Evolutionary conservation across 2,329 filamentous ascomycete species (phyloP), one percentile per base, ranked within the genome.

Genomic region (Xylariomycetidae sp.): DNA sequence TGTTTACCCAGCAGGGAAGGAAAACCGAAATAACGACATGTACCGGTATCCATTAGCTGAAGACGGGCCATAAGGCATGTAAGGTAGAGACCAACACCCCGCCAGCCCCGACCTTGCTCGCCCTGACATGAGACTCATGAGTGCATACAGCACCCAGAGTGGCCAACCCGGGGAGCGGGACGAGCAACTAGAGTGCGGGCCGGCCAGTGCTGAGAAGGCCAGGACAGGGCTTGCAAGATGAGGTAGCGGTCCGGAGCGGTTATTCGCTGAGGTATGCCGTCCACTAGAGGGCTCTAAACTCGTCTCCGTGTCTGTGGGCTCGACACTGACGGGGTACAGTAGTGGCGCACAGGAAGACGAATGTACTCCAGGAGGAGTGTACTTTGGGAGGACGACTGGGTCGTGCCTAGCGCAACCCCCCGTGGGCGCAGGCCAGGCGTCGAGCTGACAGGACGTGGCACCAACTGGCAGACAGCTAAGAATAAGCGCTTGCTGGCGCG

Each of bases 401-500:
- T n/a, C n/a, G n/a, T n/a, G n/a, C n/a, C n/a, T n/a, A n/a, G n/a
- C n/a, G n/a, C n/a, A n/a, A n/a, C n/a, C n/a, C n/a, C n/a, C n/a
- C n/a, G n/a, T n/a, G n/a, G n/a, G n/a, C n/a, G n/a, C n/a, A n/a
- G n/a, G n/a, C n/a, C 18, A 23, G 20, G 20, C 12, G 8, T 23
- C 30, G 36, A 25, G 34, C 34, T 25, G 37, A 43, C 15, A 39
- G 32, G 14, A 16, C 10, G 20, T 25, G 15, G 33, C 39, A 34
- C 40, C 26, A 46, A 40, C 23, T 20, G 24, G n/a, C n/a, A n/a
- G n/a, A n/a, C n/a, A n/a, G n/a, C 35, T 28, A 39, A 36, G n/a
- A 26, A 32, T 34, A 43, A 46, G 42, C 41, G 43, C 39, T n/a
- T 32, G 31, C 28, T 31, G 34, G 32, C 27, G 34, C 34, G 34